Evolutionary conservation across 2,329 filamentous ascomycete genomes (phyloP), one percentile per base, ranked within the genome.

Genomic region (Myriosclerotinia scirpicola): DNA sequence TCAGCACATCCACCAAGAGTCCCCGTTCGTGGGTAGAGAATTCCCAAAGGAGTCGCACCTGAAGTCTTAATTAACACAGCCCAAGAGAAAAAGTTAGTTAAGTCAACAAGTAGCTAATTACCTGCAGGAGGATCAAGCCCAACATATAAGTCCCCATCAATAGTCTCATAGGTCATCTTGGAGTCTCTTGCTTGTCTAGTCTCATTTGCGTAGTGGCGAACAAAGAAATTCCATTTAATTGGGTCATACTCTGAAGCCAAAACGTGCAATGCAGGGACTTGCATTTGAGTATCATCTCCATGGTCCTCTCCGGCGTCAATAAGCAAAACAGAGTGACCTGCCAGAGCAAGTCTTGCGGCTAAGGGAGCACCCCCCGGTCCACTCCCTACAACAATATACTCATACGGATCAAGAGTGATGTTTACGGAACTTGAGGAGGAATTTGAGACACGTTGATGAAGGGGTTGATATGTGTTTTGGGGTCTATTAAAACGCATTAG

Each of bases 351-450:
- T 63, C 82, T 78, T 50, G 81, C 79, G 44, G 83, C 81, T 11
- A 84, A 71, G 46, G 82, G 81, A 50, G 79, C 81, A 64, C 83
- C 83, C 46, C 83, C 83, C n/a, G 82, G 77, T 22, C 82, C 82
- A 22, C 80, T 82, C 7, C 83, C 83, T 26, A 85, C 81, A 11
- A 85, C 77, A n/a, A 85, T 78, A 75, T 84, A 85, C 65, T 85
- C 83, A 55, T 65, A 65, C 1, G 52, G 40, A 46, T 48, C 30
- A 50, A 65, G 62, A 26, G 62, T 65, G 12, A 65, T 50, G 22
- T 65, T 58, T 8, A 7, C 54, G 4, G 62, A 65, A 38, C 42
- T 40, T 26, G 54, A n/a, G 9, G 30, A 20, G 5, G 40, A 9
- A 36, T 58, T 50, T 15, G 34, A 17, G 15, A 36, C 3, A 42